Evolutionary conservation across 495 filamentous ascomycete genomes (phyloP), one percentile per base, ranked within the genome.

Genomic region (Podospora tetraspora): DNA sequence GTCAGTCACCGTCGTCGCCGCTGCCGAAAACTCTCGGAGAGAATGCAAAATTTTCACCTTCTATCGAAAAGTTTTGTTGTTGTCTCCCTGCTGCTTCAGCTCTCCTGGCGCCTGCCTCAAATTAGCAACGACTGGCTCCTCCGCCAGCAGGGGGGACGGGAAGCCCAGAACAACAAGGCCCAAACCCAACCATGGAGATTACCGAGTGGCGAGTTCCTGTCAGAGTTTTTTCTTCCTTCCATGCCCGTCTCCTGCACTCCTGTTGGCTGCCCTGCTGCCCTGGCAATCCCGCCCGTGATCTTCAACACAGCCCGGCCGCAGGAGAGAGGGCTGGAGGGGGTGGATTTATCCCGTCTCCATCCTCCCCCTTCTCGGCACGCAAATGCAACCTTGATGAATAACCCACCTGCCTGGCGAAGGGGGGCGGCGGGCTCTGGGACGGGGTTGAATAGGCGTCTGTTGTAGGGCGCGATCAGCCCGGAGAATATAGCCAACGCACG

Each of bases 401-500:
- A 25, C 57, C 13, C 23, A 25, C 57, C 13, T 13, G 24, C 22
- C 59, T 25, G 59, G 34, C 5, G 34, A 19, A 43, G 34, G 59
- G 22, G 23, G 21, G n/a, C n/a, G n/a, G n/a, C 8, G 21, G 12
- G 9, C 57, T 19, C 63, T 57, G 16, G 37, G 43, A 59, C 30
- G 19, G 16, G 23, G 59, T 60, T 24, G 59, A 60, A 13, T 60
- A 9, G 59, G 22, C 59, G 11, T 34, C 25, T 52, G 27, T 52
- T 66, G n/a, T 30, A 65, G 12, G 58, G 25, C 30, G 25, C 30
- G 24, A 24, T n/a, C 27, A 37, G 65, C 57, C 60, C 57, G 32
- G 58, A 30, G 29, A 27, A 66, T 61, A 66, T 66, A 66, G 65
- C 65, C 65, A 66, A 66, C 60, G 65, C 65, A 66, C n/a, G 19